A percentile compares a stretch with the other conserved stretches of the same genome.
Conservation (phyloP, 2,329 filamentous ascomycete genomes). For the Aureobasidium sp. region DNA sequence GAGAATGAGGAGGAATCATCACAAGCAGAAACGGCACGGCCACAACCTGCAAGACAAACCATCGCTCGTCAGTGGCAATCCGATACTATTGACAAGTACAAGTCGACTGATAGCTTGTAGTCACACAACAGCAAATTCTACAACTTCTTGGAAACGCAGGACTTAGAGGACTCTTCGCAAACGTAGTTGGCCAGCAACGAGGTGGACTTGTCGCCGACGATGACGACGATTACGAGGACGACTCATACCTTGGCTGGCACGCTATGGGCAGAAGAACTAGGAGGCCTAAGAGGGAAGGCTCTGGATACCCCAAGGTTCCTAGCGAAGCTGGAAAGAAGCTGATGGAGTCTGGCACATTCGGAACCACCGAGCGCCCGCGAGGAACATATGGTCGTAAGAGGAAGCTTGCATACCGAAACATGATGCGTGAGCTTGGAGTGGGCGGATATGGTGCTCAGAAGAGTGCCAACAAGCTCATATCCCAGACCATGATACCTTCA, state of each 20-base stretch:
- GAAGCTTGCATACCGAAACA: conserved; percentile 59
- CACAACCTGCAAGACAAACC: conserved; percentile 22
- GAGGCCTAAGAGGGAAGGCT: conserved; percentile 35
- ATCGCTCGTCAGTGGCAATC: conserved; percentile 26
- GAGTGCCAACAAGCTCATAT: conserved; percentile 58
- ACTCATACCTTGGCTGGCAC: conserved; percentile 33
- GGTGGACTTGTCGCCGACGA: conserved; percentile 25
- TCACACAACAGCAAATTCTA: conserved; percentile 46
- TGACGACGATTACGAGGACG: conserved; percentile 36
- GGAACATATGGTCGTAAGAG: conserved; percentile 46
- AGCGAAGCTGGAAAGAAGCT: conserved; percentile 68
- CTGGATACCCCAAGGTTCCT: conserved; percentile 74
- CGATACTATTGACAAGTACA: neutral
- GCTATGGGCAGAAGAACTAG: conserved; percentile 39
- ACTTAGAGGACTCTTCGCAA: conserved; percentile 46
- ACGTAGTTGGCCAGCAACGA: conserved; percentile 23
- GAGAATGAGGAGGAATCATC: conserved; percentile 29
- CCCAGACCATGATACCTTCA: conserved; percentile 66
- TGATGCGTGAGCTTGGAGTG: conserved; percentile 77
- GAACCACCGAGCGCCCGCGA: conserved; percentile 50
- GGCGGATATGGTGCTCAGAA: conserved; percentile 52
- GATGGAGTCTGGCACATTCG: conserved; percentile 79
- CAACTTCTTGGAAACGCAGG: conserved; percentile 49
- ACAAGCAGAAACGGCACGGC: conserved; percentile 27
- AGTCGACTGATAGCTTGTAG: conserved; percentile 26